Evolutionary conservation across 192 early-diverging fungal genomes (phyloP).

Genomic region (Backusella australiensis): DNA sequence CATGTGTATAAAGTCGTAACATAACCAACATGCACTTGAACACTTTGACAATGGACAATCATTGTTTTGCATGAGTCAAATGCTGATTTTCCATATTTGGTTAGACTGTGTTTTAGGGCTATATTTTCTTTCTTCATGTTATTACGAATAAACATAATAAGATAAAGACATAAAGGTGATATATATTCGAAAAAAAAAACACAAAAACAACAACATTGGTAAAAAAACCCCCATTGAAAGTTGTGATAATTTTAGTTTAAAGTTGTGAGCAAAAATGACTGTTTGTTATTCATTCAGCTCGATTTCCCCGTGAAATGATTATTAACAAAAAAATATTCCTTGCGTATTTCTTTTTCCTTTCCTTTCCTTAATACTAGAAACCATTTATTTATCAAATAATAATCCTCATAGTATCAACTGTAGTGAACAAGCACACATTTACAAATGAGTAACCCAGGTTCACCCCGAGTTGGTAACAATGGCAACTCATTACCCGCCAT

Average conservation of each 20-base stretch:
- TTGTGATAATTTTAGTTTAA: neutral
- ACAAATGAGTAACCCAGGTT: conserved; percentile 3
- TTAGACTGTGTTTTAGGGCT: neutral
- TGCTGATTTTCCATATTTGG: neutral
- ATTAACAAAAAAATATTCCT: neutral
- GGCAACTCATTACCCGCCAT: neutral
- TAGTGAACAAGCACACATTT: neutral
- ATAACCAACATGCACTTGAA: too few relatives aligned
- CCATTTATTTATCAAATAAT: neutral
- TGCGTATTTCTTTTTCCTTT: neutral
- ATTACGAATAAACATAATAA: neutral
- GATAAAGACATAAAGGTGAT: too few relatives aligned
- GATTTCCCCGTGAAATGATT: neutral
- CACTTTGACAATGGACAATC: neutral
- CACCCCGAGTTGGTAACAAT: neutral
- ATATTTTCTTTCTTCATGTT: neutral
- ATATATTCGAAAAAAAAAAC: too few relatives aligned
- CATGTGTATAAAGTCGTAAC: too few relatives aligned
- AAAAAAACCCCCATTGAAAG: neutral
- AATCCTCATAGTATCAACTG: neutral
- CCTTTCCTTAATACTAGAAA: neutral
- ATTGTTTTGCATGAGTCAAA: neutral
- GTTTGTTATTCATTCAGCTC: neutral
- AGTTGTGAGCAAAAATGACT: neutral
- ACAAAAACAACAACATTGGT: too few relatives aligned